Evolutionary conservation across 2,329 filamentous ascomycete genomes (phyloP).

Genomic region (Keithomyces neogunnii): DNA sequence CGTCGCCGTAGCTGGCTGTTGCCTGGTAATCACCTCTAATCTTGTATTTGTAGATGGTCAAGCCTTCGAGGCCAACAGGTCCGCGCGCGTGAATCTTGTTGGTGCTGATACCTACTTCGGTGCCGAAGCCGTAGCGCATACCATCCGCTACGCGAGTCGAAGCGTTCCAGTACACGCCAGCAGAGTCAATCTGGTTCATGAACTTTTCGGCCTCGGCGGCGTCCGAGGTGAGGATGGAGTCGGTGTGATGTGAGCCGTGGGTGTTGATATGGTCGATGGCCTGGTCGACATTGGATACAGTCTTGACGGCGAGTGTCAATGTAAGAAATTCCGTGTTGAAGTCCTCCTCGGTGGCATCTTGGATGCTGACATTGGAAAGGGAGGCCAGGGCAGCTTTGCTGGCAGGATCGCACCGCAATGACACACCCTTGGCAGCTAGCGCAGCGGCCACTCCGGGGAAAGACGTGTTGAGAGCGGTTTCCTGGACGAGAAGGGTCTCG

Average conservation of each 20-base stretch:
- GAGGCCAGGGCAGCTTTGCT: conserved; percentile 58
- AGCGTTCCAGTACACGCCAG: conserved; percentile 95
- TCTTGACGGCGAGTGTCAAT: conserved; percentile 75
- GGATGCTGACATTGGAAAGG: conserved; percentile 40
- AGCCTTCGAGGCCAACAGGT: conserved; percentile 84
- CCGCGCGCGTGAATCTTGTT: conserved; percentile 97
- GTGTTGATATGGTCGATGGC: conserved; percentile 85
- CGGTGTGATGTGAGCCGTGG: conserved; percentile 90
- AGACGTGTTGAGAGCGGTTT: conserved; percentile 55
- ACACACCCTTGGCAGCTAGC: conserved; percentile 68
- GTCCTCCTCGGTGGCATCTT: conserved; percentile 61
- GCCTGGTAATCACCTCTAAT: conserved; percentile 75
- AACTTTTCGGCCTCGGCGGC: conserved; percentile 65
- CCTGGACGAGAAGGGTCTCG: conserved; percentile 85
- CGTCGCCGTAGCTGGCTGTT: conserved; percentile 66
- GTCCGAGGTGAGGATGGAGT: conserved; percentile 73
- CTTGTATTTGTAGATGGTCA: conserved; percentile 98
- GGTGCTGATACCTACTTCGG: conserved; percentile 95
- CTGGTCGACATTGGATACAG: conserved; percentile 57
- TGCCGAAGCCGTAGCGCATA: conserved; percentile 95
- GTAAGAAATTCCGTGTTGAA: conserved; percentile 87
- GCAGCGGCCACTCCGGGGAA: conserved; percentile 67
- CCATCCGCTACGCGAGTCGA: conserved; percentile 92
- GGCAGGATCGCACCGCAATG: conserved; percentile 66
- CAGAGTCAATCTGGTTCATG: conserved; percentile 77